Percentiles rank a stretch among this genome's conserved stretches.
Conservation (phyloP, 768 basidiomycete genomes). For the Russula ochroleuca region DNA sequence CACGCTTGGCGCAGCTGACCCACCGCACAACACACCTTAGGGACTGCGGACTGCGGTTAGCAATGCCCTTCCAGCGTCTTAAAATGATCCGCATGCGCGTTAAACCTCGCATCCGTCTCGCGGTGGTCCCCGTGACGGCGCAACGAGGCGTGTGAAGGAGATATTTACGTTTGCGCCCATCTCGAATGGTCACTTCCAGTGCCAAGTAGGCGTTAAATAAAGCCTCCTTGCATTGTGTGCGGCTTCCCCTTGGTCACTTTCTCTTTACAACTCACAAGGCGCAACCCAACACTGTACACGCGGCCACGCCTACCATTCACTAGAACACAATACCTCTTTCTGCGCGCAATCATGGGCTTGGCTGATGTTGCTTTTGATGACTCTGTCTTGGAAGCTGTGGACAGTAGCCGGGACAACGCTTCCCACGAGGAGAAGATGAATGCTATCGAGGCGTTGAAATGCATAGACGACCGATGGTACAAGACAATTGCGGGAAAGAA, state of each 20-base stretch:
- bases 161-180: background rate
- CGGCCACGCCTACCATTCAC: too few relatives aligned
- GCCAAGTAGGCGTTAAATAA: background rate
- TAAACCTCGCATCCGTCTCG: background rate
- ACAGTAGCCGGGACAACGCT: background rate
- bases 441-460: constrained; percentile 30
- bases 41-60: constrained; percentile 10
- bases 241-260: background rate
- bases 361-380: background rate
- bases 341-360: background rate
- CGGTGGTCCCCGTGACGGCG: background rate
- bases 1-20: background rate
- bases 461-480: constrained; percentile 42
- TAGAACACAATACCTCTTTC: background rate
- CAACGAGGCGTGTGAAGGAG: background rate
- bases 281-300: background rate
- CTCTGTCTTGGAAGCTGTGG: background rate
- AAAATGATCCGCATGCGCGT: background rate
- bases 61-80: background rate
- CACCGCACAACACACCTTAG: background rate
- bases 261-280: background rate
- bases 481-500: constrained; percentile 32
- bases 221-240: background rate
- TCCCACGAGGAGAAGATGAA: background rate
- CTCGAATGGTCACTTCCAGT: background rate